Base-by-base conservation (phyloP, 2,329 filamentous ascomycete species). In the Pseudogymnoascus sp. region DNA sequence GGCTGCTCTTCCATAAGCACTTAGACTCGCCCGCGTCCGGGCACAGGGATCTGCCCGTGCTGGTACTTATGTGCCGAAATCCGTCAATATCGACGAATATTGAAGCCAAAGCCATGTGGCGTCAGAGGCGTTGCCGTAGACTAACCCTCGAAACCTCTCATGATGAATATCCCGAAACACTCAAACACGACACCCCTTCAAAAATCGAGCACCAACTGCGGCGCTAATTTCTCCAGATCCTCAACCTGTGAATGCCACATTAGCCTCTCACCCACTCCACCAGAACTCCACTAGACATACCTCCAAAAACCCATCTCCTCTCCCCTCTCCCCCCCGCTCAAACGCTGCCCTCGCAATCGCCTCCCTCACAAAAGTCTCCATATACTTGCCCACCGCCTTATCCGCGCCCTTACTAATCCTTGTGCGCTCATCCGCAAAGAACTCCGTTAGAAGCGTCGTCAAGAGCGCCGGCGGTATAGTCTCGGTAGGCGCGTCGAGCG, bases 361-460 rank as follows among this genome's bases (percentile, higher is more conserved):
- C 76, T 97, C 93, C 64, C 89, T 81, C 60, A 96, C 88, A 75
- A 97, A 97, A 0, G 93, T 84, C 73, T 97, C 91, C 74, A 97
- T 81, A 72, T 97, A 97, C 75, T 88, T 91, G 12, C 85, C 88
- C 62, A 92, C 82, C 1, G 91, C 83, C 6, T 77, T 80, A 71
- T 92, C 90, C 3, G 91, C 91, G 69, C 91, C 89, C 67, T 84
- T 86, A 6, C 86, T 86, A 65, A 96, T 85, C 66, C 87, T 81
- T 22, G 88, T 92, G 57, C 88, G 82, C 63, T 81, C 80, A 67
- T 87, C 76, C 50, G 78, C 79, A 70, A 97, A 96, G 71, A 89
- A 85, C 67, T 92, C 85, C 71, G 95, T 87, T 34, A 97, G 77
- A 3, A 97, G 76, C 35, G 85, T 82, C 8, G 89, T 88, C 39